Percentiles rank a stretch among this genome's conserved stretches.
Evolutionary conservation across 2,329 filamentous ascomycete genomes (phyloP).

Genomic region (Neospermospora avenae): DNA sequence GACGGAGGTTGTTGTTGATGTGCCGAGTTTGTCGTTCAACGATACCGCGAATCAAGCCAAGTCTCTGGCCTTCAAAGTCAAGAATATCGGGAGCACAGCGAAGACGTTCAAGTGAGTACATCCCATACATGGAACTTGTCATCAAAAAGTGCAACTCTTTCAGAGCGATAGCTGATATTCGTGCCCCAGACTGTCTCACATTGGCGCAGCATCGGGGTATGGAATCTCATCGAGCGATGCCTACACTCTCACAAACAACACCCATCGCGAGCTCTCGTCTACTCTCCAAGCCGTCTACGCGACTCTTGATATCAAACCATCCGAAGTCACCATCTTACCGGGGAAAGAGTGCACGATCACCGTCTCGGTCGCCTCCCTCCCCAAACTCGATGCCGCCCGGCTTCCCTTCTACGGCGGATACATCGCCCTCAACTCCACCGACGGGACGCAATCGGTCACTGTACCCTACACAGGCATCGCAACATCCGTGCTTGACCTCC

Average conservation of each 20-base stretch:
- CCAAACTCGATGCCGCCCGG: not conserved
- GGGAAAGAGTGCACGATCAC: slow-evolving; percentile 20
- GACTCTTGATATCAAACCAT: slow-evolving; percentile 20
- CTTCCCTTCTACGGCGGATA: slow-evolving; percentile 1
- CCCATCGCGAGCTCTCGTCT: slow-evolving; percentile 16
- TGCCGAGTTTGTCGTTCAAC: not conserved
- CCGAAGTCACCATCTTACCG: slow-evolving; percentile 22
- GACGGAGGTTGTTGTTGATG: slow-evolving; percentile 18
- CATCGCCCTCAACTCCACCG: not conserved
- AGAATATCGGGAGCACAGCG: slow-evolving; percentile 26
- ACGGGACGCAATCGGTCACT: not conserved
- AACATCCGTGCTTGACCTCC: not conserved
- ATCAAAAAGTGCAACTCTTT: not conserved
- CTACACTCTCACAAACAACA: not conserved
- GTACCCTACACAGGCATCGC: slow-evolving; percentile 4
- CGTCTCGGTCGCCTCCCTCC: slow-evolving; percentile 21
- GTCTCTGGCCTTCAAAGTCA: slow-evolving; percentile 13
- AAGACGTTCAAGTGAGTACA: slow-evolving; percentile 25
- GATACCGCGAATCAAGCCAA: not conserved
- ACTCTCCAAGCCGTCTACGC: slow-evolving; percentile 7
- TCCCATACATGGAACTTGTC: too few relatives aligned
- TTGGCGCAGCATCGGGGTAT: not conserved
- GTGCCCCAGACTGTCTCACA: not conserved
- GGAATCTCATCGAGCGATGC: slow-evolving; percentile 25
- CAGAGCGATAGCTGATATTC: too few relatives aligned